Base-by-base conservation (phyloP, 225 moss, liverwort and hornwort species). In the Rhytidiadelphus loreus region DNA sequence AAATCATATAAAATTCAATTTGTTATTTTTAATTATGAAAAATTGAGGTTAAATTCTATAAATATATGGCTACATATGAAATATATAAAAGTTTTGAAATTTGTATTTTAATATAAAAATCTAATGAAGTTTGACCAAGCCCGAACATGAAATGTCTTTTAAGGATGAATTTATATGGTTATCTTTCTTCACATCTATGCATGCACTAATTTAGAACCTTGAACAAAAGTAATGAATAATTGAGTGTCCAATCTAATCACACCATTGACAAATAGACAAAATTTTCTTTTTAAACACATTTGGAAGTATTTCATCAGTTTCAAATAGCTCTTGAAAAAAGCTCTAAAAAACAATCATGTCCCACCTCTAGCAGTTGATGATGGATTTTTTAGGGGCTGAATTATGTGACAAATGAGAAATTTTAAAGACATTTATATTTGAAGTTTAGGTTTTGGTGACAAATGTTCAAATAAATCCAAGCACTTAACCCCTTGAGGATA, bases 401-500 rank as follows among this genome's bases (percentile, higher is more conserved):
- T 19, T 29, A 30, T 12, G 4, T 19, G 0, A 74, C 2, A 48
- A 43, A 30, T 74, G 73, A 74, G 4, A 1, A 48, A 30, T 48
- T 30, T 30, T 4, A 19, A 73, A 19, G 1, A 30, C 1, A 0
- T 19, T 17, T 30, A 10, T 19, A 18, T 19, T 2, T 46, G 1
- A 48, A 74, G 4, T 19, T 43, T 29, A 19, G 4, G 0, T 74
- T 46, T 48, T 6, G 28, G 19, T 0, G 1, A 1, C 7, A 74
- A 74, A 48, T 48, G 20, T 48, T 30, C 48, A 74, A 48, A 74
- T 20, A 28, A 19, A 46, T 46, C 1, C 30, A 30, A 48, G 2
- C 30, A 11, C 30, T 8, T 18, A 7, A 46, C 0, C 2, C 7
- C 0, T 73, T 11, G 0, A 72, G 0, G 9, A 44, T 28, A 43